These are phyloP conservation scores for Xylaria hypoxylon DNA, from an alignment of 2,329 filamentous ascomycete species.

Conservation along the genomic window DNA sequence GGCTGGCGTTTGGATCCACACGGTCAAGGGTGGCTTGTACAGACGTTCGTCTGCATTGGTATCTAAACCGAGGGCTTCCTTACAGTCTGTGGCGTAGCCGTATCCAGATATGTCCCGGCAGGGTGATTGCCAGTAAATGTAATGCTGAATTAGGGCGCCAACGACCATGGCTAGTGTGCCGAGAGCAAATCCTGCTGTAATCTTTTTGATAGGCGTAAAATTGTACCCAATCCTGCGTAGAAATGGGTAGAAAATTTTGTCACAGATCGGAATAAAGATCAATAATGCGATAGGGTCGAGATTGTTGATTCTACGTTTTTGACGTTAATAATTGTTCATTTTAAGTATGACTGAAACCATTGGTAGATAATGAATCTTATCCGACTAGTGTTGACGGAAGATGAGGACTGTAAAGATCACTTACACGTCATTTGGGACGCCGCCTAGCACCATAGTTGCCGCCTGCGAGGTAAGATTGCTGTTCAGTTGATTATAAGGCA, in stretches of 20 bases:
- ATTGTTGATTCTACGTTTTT: slow-evolving; percentile 64
- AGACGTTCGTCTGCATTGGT: slow-evolving; percentile 38
- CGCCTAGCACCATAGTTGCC: slow-evolving; percentile 67
- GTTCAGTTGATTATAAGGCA: slow-evolving; percentile 75
- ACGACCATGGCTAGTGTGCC: slow-evolving; percentile 67
- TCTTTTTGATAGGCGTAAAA: slow-evolving; percentile 74
- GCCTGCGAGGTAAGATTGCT: slow-evolving; percentile 75
- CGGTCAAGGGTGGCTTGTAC: slow-evolving; percentile 64
- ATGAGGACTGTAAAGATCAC: background rate
- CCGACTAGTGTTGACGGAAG: too few species aligned
- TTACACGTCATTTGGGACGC: slow-evolving; percentile 74
- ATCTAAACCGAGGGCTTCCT: slow-evolving; percentile 29
- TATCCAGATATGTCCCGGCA: slow-evolving; percentile 54
- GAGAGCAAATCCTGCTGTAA: slow-evolving; percentile 72
- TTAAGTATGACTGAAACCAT: background rate
- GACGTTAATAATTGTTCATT: background rate
- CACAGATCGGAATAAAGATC: slow-evolving; percentile 73
- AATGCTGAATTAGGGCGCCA: slow-evolving; percentile 68
- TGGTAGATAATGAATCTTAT: background rate
- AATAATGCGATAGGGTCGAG: slow-evolving; percentile 75
- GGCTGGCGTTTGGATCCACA: slow-evolving; percentile 68
- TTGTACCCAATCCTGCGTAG: slow-evolving; percentile 68
- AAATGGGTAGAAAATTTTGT: slow-evolving; percentile 70
- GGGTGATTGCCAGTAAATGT: slow-evolving; percentile 58
- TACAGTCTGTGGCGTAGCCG: slow-evolving; percentile 63